These are phyloP conservation scores for Phialophora tarda DNA, from an alignment of 2,329 filamentous ascomycete genomes.

Conservation along the genomic window DNA sequence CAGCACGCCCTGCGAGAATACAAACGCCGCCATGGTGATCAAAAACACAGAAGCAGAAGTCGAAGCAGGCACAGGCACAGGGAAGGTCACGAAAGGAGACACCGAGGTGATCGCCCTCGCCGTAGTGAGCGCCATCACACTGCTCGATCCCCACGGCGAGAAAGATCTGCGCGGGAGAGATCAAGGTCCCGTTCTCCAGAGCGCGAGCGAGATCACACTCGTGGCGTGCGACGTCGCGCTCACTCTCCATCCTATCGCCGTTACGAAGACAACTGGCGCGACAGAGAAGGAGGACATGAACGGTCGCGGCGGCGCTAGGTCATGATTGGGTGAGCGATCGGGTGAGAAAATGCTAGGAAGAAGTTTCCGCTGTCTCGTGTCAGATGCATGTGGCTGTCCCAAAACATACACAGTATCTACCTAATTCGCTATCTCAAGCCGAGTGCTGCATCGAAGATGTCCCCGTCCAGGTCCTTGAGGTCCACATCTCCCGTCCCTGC, in stretches of 20 bases:
- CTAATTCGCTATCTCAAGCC: constrained; percentile 16
- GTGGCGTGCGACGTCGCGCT: constrained; percentile 24
- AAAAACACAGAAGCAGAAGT: constrained; percentile 28
- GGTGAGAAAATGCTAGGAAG: background rate
- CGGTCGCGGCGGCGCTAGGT: constrained; percentile 15
- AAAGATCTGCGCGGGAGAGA: constrained; percentile 41
- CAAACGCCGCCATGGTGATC: constrained; percentile 45
- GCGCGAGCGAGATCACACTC: constrained; percentile 23
- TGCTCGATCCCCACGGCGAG: constrained; percentile 39
- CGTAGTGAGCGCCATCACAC: constrained; percentile 45
- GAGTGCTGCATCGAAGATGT: constrained; percentile 29
- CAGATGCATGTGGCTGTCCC: background rate
- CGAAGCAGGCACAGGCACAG: constrained; percentile 43
- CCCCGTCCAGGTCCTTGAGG: constrained; percentile 29
- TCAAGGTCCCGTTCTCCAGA: constrained; percentile 35
- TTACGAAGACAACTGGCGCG: constrained; percentile 14
- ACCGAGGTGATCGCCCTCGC: constrained; percentile 43
- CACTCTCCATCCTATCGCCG: constrained; percentile 21
- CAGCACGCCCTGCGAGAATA: constrained; percentile 41
- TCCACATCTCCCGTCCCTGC: constrained; percentile 29
- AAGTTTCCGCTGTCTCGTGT: background rate
- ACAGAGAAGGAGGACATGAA: constrained; percentile 24
- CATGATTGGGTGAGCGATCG: constrained; percentile 1
- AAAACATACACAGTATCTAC: background rate
- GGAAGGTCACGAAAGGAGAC: constrained; percentile 43